A percentile compares a stretch with the other conserved stretches of the same genome.
These are phyloP conservation scores for Fusarium domesticum DNA, from an alignment of 2,329 filamentous ascomycete genomes.

Conservation along the genomic window DNA sequence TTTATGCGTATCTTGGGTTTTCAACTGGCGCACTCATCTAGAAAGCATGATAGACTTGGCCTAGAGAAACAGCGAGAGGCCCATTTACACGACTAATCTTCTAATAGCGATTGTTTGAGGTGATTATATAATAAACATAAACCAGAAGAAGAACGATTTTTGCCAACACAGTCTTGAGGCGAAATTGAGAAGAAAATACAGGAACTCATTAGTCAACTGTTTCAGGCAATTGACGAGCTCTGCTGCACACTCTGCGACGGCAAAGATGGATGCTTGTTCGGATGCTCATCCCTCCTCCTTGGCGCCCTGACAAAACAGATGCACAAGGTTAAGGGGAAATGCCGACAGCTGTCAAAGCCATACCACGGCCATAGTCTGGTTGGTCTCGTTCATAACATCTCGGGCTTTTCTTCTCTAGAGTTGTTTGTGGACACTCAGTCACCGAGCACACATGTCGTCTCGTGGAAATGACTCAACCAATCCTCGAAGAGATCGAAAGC, in stretches of 20 bases:
- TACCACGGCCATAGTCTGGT: too few species aligned
- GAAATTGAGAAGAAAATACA: neutral
- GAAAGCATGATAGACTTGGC: neutral
- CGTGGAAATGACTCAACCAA: too few species aligned
- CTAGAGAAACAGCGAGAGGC: neutral
- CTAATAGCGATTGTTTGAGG: neutral
- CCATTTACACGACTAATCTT: neutral
- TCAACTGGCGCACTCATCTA: neutral
- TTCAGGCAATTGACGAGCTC: accelerated
- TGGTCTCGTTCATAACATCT: too few species aligned
- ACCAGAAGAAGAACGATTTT: neutral
- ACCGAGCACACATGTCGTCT: too few species aligned
- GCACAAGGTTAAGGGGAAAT: too few species aligned
- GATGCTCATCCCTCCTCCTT: neutral
- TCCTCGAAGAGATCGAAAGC: too few species aligned
- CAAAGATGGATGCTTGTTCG: too few species aligned
- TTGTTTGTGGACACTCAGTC: too few species aligned
- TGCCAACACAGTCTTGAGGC: neutral
- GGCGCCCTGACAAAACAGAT: neutral
- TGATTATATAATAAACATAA: neutral
- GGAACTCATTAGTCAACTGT: neutral
- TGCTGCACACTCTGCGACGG: accelerated
- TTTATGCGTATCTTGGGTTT: slow-evolving; percentile 2
- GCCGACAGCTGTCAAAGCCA: too few species aligned
- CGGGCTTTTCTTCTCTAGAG: too few species aligned